A percentile compares a stretch with the other conserved stretches of the same genome.
Evolutionary conservation across 108 stramenopile genomes (phyloP).

Genomic region (Nitzschia palea): DNA sequence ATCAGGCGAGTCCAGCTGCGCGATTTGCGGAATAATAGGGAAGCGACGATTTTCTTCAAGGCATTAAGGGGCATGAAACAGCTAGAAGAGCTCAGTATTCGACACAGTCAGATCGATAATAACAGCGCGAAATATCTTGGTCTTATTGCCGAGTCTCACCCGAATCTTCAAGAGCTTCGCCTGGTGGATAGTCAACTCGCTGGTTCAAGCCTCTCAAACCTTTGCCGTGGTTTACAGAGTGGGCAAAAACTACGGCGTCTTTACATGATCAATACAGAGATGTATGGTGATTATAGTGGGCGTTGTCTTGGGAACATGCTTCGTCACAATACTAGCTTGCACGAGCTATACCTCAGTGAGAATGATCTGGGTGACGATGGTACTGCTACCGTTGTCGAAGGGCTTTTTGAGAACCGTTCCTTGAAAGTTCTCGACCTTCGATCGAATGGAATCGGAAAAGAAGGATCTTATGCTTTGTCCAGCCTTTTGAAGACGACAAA

Average conservation of each 20-base stretch:
- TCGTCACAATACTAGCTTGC: background rate
- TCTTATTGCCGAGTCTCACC: background rate
- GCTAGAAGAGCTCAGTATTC: conserved; percentile 21
- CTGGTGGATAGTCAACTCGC: conserved; percentile 21
- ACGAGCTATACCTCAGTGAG: conserved; percentile 16
- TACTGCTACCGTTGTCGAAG: background rate
- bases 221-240: background rate
- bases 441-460: background rate
- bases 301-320: background rate
- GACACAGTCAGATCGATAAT: conserved; percentile 16
- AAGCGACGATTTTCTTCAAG: conserved; percentile 10
- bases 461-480: background rate
- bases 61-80: background rate
- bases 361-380: conserved; percentile 29
- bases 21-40: conserved; percentile 19
- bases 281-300: background rate
- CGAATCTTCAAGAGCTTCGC: conserved; percentile 17
- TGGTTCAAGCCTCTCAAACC: background rate
- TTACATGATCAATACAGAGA: conserved; percentile 16
- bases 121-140: conserved; percentile 2
- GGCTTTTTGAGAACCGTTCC: background rate
- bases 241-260: background rate
- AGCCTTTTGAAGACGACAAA: background rate
- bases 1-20: conserved; percentile 24
- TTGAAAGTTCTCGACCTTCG: background rate